These are phyloP conservation scores for Helotiales sp. DNA, from an alignment of 2,329 filamentous ascomycete species.

Conservation along the genomic window DNA sequence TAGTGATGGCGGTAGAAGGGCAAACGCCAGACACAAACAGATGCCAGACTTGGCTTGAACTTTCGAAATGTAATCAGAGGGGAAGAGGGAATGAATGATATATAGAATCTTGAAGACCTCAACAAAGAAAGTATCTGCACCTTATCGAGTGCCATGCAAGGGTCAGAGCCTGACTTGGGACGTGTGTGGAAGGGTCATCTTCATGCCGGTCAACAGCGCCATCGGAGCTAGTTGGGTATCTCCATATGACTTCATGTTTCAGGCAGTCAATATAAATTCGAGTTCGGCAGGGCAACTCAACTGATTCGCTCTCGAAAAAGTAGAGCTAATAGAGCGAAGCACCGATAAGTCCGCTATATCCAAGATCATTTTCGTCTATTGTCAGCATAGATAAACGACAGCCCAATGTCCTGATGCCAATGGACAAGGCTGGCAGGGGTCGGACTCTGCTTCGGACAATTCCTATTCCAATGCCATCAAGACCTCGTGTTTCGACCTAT, in stretches of 20 bases:
- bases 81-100: not conserved
- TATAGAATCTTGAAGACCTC: not conserved
- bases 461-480: not conserved
- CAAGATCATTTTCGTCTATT: not conserved
- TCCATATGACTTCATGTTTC: not conserved
- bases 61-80: not conserved
- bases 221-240: not conserved
- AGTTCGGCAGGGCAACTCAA: not conserved
- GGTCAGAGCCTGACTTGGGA: not conserved
- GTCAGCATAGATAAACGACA: conserved; percentile 6
- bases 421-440: conserved; percentile 7
- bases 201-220: not conserved
- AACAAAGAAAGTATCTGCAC: not conserved
- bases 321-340: not conserved
- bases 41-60: not conserved
- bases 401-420: not conserved
- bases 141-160: not conserved
- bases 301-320: not conserved
- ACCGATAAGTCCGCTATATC: conserved; percentile 17
- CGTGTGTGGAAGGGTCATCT: not conserved
- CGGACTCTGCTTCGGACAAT: conserved; percentile 14
- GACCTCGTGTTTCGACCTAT: not conserved
- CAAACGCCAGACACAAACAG: not conserved
- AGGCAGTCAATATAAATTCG: not conserved
- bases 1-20: not conserved